Evolutionary conservation across 2,329 filamentous ascomycete species (phyloP), one percentile per base, ranked within the genome.

Genomic region (Rutstroemia sp.): DNA sequence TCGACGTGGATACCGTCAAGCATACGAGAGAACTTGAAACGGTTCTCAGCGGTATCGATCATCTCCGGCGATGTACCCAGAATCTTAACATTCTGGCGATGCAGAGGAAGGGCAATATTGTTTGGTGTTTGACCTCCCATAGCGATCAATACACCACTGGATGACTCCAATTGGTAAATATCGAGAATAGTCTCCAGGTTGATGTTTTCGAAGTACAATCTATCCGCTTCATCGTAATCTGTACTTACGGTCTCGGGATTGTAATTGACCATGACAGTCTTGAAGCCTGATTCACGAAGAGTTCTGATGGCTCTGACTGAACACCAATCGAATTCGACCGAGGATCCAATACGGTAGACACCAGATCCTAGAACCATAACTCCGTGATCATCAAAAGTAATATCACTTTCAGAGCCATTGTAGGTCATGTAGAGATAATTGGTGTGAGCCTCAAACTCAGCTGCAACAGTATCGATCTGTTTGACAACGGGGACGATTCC

Each of bases 241-340:
- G 92, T 96, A 54, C 70, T 77, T 58, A 82, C 83, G 0, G 91
- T 96, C 67, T 96, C 90, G 0, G 65, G 65, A 21, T 67, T 67
- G 39, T 65, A 66, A 68, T 97, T 97, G 68, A 99, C 94, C 90
- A 97, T 95, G 57, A 96, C 85, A 30, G 94, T 97, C 85, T 96
- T 96, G 79, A 96, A 88, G 64, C 91, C 92, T 79, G 95, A 90
- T 59, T 86, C 79, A 66, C 86, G 84, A 61, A 97, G 80, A 44
- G 90, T 88, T 61, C 89, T 80, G 9, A 91, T 92, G 62, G 91
- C 88, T 69, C 91, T 94, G 60, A 96, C 91, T 61, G 92, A 91
- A 71, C 92, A 97, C 92, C 92, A 97, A 74, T 99, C 92, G 70
- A 99, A 99, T 74, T 99, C 94, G 52, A 99, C 94, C 6, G 92